Base-by-base conservation (phyloP, 2,329 filamentous ascomycete species). In the Pseudocercospora eumusae region DNA sequence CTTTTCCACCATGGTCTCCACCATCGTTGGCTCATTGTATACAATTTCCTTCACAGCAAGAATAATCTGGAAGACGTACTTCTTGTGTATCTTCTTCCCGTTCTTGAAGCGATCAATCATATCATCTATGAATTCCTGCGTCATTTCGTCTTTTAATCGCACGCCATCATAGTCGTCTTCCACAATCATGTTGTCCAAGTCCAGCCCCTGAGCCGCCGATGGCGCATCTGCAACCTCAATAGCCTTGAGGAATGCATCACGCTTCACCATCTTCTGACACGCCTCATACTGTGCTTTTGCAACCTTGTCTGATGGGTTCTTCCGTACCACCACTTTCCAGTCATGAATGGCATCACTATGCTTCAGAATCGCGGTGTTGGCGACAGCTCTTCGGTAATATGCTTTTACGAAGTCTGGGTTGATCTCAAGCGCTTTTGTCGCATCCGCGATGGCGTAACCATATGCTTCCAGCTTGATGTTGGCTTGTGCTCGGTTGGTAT, bases 41-140 rank as follows among this genome's bases (percentile, higher is more conserved):
- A 96, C 88, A 61, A 99, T 85, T 66, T 96, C 88, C 81, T 90
- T 92, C 70, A 96, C 91, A 5, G 91, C 90, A 70, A 97, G 80
- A 71, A 99, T 84, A 74, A 99, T 99, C 80, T 97, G 92, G 82
- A 93, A 98, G 68, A 93, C 95, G 75, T 97, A 99, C 84, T 98
- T 99, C 79, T 87, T 88, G 77, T 95, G 92, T 61, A 99, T 84
- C 79, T 91, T 93, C 84, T 99, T 98, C 74, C 95, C 95, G 56
- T 86, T 88, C 84, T 96, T 96, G 84, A 99, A 99, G 31, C 95
- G 84, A 76, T 95, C 86, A 60, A 92, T 93, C 93, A 98, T 97
- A 79, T 99, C 93, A 71, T 96, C 90, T 71, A 99, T 91, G 74
- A 99, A 99, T 71, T 97, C 93, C 69, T 93, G 86, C 1, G 93